Base-by-base conservation (phyloP, 176 grass and related monocot genomes). In the Ensete glaucum region DNA sequence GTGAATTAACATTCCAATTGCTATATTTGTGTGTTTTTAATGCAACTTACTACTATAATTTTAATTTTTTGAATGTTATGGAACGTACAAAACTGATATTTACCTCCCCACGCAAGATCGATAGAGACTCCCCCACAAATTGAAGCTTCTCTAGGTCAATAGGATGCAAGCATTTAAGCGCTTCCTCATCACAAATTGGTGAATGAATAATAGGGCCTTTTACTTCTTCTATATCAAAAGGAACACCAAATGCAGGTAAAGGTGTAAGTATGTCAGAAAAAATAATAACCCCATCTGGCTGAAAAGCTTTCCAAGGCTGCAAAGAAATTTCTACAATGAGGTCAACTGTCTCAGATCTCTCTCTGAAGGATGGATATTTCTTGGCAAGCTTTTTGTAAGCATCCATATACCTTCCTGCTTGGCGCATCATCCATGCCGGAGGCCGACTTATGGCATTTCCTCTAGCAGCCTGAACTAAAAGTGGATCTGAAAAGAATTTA, bases 401-500 rank as follows among this genome's bases (percentile, higher is more conserved):
- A 80, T 85, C 75, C 95, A 98, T 98, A 85, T 98, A 98, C 62
- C 95, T 88, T 54, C 95, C 88, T 22, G 95, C 95, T 88, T 98
- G 95, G 79, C 95, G 84, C 95, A 98, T 93, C 95, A 98, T 98
- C 95, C 95, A 98, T 50, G 95, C 88, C 48, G 95, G 95, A 15
- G 95, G 90, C 34, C 95, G 80, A 58, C 71, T 75, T 29, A 91
- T 79, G 6, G 81, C 50, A 80, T 91, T 84, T 10, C 90, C 94
- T 88, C 76, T 88, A 56, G 95, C 90, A 21, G 90, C 90, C 67
- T 85, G 90, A 56, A 98, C 73, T 75, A 98, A 82, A 52, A 98
- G 78, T 34, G 90, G 90, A 20, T 93, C 88, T 98, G 79, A 54
- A 27, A 69, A 29, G 69, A 57, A 74, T 51, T 20, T 71, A 49